Evolutionary conservation across 2,329 filamentous ascomycete genomes (phyloP), one percentile per base, ranked within the genome.

Genomic region (Xylaria sp.): DNA sequence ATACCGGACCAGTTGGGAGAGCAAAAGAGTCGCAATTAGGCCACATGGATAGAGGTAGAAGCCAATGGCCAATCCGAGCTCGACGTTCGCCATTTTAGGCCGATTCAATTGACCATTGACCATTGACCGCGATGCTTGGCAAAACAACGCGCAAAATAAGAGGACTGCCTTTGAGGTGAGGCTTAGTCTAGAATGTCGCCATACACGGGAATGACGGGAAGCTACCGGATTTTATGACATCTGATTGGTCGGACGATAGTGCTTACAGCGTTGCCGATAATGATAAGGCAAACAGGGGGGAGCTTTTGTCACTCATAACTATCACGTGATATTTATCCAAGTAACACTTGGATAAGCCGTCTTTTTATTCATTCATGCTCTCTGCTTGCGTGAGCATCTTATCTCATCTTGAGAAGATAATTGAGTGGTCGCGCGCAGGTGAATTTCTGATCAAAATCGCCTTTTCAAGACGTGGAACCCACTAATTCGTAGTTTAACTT

Each of bases 11-110:
- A 80, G 73, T 70, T 83, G 81, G 0, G 77, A 78, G 3, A 78
- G 74, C 17, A 82, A 63, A 6, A 83, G 70, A 1, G 79, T 76
- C 3, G 75, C 65, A 56, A 83, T 82, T 9, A 83, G 77, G 5
- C 77, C 74, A 48, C 78, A 79, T 0, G 81, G 82, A 66, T 83
- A 83, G 60, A 79, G 62, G 59, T 83, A 83, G 70, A 83, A 83
- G 67, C 78, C 79, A 7, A 80, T 74, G 67, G 79, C 75, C 58
- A 83, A 72, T 44, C 79, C 81, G 49, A 78, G 66, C 72, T 81
- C 73, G 58, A 76, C 74, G 51, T 70, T 76, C 53, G 77, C 78
- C 80, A 81, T 81, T 17, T 57, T 62, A 31, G 57, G 33, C 42
- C n/a, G 56, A 38, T 57, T 63, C 60, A 68, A 71, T 59, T 44